Evolutionary conservation across 2,329 filamentous ascomycete species (phyloP).

Genomic region (Diaporthe australafricana): DNA sequence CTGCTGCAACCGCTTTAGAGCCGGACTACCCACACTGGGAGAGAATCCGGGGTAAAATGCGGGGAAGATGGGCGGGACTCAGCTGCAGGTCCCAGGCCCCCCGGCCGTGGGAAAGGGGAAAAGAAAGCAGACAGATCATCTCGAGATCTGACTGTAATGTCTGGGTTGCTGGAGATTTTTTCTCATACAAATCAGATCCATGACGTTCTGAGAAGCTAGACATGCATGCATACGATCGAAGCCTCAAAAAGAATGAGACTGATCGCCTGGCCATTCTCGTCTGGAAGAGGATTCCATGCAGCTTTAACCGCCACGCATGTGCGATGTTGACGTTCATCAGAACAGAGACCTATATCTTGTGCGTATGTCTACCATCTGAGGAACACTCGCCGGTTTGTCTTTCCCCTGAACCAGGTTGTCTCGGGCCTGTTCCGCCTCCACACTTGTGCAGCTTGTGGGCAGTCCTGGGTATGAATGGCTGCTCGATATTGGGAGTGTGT

Average conservation of each 20-base stretch:
- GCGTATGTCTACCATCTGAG: background rate
- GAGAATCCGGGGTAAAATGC: conserved; percentile 31
- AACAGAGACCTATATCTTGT: background rate
- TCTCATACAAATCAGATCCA: background rate
- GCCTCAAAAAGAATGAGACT: background rate
- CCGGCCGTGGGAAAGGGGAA: background rate
- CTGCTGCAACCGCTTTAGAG: background rate
- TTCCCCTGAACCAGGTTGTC: background rate
- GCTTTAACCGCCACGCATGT: background rate
- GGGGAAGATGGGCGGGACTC: conserved; percentile 5
- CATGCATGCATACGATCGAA: background rate
- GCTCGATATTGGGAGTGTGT: background rate
- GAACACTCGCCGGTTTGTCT: background rate
- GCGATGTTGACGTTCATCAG: background rate
- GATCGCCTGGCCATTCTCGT: background rate
- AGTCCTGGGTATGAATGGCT: background rate
- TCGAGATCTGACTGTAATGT: background rate
- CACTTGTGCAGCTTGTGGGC: background rate
- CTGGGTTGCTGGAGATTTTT: background rate
- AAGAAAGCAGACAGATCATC: background rate
- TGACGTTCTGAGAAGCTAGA: background rate
- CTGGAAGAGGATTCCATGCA: background rate
- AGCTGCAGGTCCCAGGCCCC: conserved; percentile 18
- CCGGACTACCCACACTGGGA: background rate
- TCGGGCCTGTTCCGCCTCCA: background rate